Evolutionary conservation across 1,139 yeast genomes (phyloP).

Genomic region (Yamadazyma blattariae): DNA sequence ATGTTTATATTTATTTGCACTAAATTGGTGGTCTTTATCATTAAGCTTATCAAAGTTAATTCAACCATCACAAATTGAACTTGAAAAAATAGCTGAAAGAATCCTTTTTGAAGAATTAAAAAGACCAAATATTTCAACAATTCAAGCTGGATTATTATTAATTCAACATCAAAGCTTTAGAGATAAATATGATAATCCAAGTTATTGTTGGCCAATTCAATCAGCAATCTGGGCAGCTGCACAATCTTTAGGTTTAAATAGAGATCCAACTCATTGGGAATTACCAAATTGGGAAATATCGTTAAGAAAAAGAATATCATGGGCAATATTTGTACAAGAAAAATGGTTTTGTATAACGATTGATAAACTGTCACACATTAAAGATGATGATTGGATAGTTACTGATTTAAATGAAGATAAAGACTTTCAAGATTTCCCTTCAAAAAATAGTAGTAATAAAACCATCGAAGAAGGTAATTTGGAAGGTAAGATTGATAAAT

Average conservation of each 20-base stretch:
- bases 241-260: constrained; percentile 12
- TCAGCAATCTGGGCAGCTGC: constrained; percentile 12
- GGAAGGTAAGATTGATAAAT: constrained; percentile 11
- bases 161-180: constrained; percentile 15
- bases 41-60: constrained; percentile 9
- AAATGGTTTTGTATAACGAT: constrained; percentile 15
- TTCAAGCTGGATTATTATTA: constrained; percentile 14
- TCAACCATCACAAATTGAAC: constrained; percentile 11
- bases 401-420: constrained; percentile 7
- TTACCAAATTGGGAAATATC: constrained; percentile 11
- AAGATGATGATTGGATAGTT: constrained; percentile 12
- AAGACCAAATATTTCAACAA: constrained; percentile 10
- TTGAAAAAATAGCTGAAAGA: constrained; percentile 12
- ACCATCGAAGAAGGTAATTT: not conserved
- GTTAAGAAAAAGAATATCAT: constrained; percentile 11
- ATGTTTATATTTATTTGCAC: constrained; percentile 13
- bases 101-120: constrained; percentile 11
- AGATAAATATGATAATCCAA: constrained; percentile 10
- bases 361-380: constrained; percentile 12
- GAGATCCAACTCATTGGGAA: constrained; percentile 10
- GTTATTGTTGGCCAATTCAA: constrained; percentile 13
- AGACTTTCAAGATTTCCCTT: constrained; percentile 10
- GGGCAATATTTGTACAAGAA: constrained; percentile 15
- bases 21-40: constrained; percentile 16
- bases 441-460: not conserved